Conservation (phyloP, 306 rosid genomes). For the Quercus agrifolia region DNA sequence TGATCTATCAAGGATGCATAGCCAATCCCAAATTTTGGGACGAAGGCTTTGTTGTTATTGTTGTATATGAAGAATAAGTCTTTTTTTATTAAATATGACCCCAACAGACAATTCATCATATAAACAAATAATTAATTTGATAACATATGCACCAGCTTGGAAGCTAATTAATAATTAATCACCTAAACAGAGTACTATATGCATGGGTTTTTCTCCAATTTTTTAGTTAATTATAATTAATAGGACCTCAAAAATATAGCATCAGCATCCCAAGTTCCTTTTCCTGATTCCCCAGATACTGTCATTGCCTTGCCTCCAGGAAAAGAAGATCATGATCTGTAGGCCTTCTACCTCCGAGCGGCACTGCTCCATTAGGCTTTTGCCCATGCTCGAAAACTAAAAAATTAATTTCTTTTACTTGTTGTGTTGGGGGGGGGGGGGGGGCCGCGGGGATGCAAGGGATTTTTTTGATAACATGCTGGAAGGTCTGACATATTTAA, state of each 20-base stretch:
- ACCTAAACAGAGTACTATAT: background rate
- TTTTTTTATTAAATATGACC: background rate
- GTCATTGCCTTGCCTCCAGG: conserved; percentile 4
- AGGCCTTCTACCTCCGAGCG: background rate
- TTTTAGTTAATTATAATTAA: background rate
- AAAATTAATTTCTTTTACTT: background rate
- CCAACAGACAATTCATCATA: background rate
- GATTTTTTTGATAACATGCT: background rate
- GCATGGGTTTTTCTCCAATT: background rate
- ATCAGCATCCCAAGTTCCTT: background rate
- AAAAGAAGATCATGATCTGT: conserved; percentile 19
- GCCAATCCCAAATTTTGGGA: too few species aligned
- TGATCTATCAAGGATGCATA: too few species aligned
- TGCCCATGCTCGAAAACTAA: background rate
- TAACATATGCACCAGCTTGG: background rate
- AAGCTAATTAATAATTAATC: background rate
- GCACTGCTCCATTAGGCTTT: background rate
- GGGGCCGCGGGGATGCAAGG: background rate
- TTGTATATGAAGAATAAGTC: too few species aligned
- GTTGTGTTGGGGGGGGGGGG: background rate
- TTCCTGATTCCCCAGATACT: background rate
- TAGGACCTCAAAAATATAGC: background rate
- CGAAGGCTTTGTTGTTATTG: too few species aligned
- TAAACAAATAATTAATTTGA: background rate
- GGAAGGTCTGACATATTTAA: background rate